Evolutionary conservation across 345 rosid species (phyloP).

Genomic region (Cardamine chenopodiifolia): DNA sequence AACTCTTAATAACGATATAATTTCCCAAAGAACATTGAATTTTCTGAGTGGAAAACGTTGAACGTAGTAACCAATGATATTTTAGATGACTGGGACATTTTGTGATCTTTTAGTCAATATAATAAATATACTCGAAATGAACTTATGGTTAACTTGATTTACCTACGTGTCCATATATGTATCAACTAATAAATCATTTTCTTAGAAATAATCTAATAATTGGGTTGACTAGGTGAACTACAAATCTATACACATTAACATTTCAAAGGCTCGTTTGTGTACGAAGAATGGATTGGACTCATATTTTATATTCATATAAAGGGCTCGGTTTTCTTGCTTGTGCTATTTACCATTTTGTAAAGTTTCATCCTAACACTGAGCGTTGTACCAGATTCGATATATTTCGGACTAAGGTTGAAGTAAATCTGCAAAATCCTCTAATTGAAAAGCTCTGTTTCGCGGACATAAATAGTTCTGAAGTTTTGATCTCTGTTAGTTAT

Average conservation of each 20-base stretch:
- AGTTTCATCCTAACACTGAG: too few relatives aligned
- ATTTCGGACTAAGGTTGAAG: too few relatives aligned
- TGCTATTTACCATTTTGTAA: too few relatives aligned
- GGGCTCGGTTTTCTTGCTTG: too few relatives aligned
- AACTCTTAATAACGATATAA: conserved; percentile 7
- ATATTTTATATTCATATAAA: too few relatives aligned
- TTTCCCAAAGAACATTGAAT: conserved; percentile 19
- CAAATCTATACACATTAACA: background rate
- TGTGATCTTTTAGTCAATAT: conserved; percentile 33
- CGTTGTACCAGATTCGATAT: too few relatives aligned
- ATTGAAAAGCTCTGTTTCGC: too few relatives aligned
- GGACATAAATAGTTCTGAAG: too few relatives aligned
- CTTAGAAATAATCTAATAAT: conserved; percentile 27
- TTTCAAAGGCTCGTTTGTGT: background rate
- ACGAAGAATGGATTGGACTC: too few relatives aligned
- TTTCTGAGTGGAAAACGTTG: conserved; percentile 4
- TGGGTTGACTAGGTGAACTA: conserved; percentile 11
- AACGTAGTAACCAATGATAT: conserved; percentile 22
- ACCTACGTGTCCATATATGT: conserved; percentile 27
- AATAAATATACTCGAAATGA: conserved; percentile 15
- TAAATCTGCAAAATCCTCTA: too few relatives aligned
- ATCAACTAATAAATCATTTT: conserved; percentile 3
- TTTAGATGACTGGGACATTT: conserved; percentile 31
- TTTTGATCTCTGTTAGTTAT: too few relatives aligned
- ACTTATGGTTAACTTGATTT: conserved; percentile 2